Percentiles rank a stretch among this genome's conserved stretches.
phyloP scores from a whole-genome alignment of 352 stramenopile genomes.

The Globisporangium cederbergense region DNA sequence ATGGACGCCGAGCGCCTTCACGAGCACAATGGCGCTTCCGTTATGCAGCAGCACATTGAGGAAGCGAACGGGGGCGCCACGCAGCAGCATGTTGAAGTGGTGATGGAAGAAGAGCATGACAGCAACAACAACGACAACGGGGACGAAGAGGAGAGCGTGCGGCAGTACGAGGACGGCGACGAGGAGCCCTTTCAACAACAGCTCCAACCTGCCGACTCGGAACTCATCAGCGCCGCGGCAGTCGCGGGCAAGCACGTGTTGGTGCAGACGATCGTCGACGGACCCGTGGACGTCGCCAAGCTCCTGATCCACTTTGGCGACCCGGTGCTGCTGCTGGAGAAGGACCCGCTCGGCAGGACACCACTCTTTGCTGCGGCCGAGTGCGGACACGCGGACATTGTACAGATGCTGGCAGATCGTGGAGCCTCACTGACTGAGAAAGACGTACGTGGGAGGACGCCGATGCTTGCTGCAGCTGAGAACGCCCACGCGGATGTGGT shows the following conservation, averaged over 20 bases:
- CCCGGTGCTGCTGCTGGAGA: slow-evolving; percentile 12
- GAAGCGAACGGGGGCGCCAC: neutral
- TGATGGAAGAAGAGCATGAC: neutral
- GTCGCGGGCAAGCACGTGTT: slow-evolving; percentile 12
- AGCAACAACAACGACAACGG: neutral
- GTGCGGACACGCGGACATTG: slow-evolving; percentile 10
- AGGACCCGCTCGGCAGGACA: slow-evolving; percentile 12
- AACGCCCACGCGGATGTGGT: slow-evolving; percentile 15
- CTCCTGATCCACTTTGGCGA: slow-evolving; percentile 20
- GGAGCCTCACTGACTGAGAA: slow-evolving; percentile 10
- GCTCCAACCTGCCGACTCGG: slow-evolving; percentile 1
- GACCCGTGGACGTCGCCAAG: slow-evolving; percentile 16
- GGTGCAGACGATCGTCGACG: slow-evolving; percentile 15
- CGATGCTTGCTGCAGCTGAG: slow-evolving; percentile 15
- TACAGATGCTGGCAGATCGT: slow-evolving; percentile 9
- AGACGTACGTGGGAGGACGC: slow-evolving; percentile 12
- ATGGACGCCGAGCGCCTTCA: neutral
- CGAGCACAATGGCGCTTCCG: neutral
- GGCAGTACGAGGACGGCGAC: slow-evolving; percentile 1
- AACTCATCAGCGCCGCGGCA: neutral
- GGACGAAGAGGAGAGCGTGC: slow-evolving; percentile 8
- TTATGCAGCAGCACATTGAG: neutral
- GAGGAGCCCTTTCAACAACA: slow-evolving; percentile 10
- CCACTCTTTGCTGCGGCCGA: slow-evolving; percentile 14
- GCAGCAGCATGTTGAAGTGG: neutral